Conservation (phyloP, 768 basidiomycete species). For the Rubroboletus satanas region DNA sequence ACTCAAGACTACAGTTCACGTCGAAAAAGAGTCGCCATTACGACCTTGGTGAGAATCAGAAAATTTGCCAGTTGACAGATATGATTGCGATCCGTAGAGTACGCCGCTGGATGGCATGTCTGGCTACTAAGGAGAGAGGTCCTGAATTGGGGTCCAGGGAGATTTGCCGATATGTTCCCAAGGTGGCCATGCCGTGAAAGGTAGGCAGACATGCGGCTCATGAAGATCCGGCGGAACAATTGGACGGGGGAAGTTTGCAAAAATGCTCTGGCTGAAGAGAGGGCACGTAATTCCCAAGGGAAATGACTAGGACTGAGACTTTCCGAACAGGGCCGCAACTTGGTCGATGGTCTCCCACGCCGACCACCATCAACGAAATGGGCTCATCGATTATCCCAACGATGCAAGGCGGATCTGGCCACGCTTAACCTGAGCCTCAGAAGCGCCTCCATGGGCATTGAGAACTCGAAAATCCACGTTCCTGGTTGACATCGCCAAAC, state of each 20-base stretch:
- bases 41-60: conserved; percentile 20
- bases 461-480: conserved; percentile 7
- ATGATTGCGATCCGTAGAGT: neutral
- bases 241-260: conserved; percentile 3
- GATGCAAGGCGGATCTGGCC: conserved; percentile 7
- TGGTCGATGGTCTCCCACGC: conserved; percentile 11
- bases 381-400: conserved; percentile 10
- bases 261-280: conserved; percentile 1
- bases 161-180: conserved; percentile 28
- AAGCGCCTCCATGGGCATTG: conserved; percentile 5
- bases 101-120: neutral
- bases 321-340: neutral
- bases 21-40: conserved; percentile 13
- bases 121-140: neutral
- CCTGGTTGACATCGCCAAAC: conserved; percentile 8
- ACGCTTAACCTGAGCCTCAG: neutral
- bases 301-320: neutral
- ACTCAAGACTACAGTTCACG: neutral
- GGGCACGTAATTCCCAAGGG: conserved; percentile 15
- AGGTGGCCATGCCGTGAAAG: conserved; percentile 17
- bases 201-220: conserved; percentile 1
- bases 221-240: conserved; percentile 26
- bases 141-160: neutral
- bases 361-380: neutral
- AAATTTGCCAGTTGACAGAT: neutral